These are phyloP conservation scores for Klebsormidium nitens DNA, from an alignment of 139 green algal genomes.

Conservation along the genomic window DNA sequence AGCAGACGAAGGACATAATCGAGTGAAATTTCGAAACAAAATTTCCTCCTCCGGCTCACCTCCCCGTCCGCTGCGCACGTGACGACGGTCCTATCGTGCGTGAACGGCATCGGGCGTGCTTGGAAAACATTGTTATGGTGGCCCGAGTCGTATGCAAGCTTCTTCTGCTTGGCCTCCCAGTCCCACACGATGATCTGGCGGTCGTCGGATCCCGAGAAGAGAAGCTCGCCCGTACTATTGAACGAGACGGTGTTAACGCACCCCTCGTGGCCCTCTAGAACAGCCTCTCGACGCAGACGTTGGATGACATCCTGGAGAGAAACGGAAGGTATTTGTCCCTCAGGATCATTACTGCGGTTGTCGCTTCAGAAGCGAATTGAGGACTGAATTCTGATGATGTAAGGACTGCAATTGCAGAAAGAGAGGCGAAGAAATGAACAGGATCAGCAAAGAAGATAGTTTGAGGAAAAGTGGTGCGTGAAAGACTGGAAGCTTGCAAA, in stretches of 20 bases:
- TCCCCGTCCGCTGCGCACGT: conserved; percentile 53
- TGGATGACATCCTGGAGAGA: conserved; percentile 2
- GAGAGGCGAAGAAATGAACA: too few relatives aligned
- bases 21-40: too few relatives aligned
- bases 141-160: conserved; percentile 31
- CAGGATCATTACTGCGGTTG: too few relatives aligned
- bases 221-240: conserved; percentile 42
- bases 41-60: conserved; percentile 19
- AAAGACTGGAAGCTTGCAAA: too few relatives aligned
- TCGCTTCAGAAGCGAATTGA: too few relatives aligned
- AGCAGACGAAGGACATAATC: too few relatives aligned
- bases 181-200: conserved; percentile 54
- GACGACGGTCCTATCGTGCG: conserved; percentile 40
- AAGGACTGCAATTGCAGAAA: too few relatives aligned
- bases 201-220: conserved; percentile 57
- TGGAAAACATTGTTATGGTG: conserved; percentile 65
- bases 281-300: not conserved
- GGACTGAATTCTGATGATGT: too few relatives aligned
- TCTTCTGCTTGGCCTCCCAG: conserved; percentile 34
- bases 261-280: conserved; percentile 31
- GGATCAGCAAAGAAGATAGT: too few relatives aligned
- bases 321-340: too few relatives aligned
- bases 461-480: too few relatives aligned
- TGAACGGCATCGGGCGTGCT: conserved; percentile 46
- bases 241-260: conserved; percentile 61